These are phyloP conservation scores for Neopestalotiopsis rosae DNA, from an alignment of 2,329 filamentous ascomycete genomes.

Conservation along the genomic window DNA sequence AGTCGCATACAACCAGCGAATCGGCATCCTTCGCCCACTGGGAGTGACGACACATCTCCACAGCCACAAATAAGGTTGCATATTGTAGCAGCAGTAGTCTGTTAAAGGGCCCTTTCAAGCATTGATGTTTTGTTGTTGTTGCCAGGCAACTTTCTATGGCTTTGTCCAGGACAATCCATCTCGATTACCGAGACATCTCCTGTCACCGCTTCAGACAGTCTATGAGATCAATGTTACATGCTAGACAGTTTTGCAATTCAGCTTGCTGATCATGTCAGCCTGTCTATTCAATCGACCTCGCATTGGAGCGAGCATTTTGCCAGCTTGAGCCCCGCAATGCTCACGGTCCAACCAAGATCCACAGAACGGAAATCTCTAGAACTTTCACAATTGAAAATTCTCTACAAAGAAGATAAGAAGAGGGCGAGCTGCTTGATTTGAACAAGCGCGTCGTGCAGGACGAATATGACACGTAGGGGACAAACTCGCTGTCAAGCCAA, in stretches of 20 bases:
- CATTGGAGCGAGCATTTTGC: too few relatives aligned
- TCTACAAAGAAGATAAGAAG: too few relatives aligned
- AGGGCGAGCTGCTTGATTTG: too few relatives aligned
- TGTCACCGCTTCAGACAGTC: neutral
- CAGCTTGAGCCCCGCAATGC: too few relatives aligned
- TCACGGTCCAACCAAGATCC: too few relatives aligned
- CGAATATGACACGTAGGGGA: too few relatives aligned
- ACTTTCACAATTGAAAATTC: too few relatives aligned
- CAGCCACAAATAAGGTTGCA: slow-evolving; percentile 12
- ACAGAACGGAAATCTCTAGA: too few relatives aligned
- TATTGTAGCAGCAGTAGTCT: neutral
- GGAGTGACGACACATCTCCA: slow-evolving; percentile 1
- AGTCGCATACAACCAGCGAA: neutral
- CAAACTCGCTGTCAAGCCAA: too few relatives aligned
- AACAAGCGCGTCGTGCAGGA: too few relatives aligned
- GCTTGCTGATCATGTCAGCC: neutral
- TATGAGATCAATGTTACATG: neutral
- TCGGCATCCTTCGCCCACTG: slow-evolving; percentile 1
- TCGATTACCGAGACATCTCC: neutral
- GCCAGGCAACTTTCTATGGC: neutral
- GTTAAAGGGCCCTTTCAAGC: neutral
- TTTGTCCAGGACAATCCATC: neutral
- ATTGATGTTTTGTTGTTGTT: neutral
- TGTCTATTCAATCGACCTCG: neutral
- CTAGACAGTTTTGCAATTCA: neutral